Evolutionary conservation across 1,284 basidiomycete genomes (phyloP).

Genomic region (Coniferiporia sulphurascens): DNA sequence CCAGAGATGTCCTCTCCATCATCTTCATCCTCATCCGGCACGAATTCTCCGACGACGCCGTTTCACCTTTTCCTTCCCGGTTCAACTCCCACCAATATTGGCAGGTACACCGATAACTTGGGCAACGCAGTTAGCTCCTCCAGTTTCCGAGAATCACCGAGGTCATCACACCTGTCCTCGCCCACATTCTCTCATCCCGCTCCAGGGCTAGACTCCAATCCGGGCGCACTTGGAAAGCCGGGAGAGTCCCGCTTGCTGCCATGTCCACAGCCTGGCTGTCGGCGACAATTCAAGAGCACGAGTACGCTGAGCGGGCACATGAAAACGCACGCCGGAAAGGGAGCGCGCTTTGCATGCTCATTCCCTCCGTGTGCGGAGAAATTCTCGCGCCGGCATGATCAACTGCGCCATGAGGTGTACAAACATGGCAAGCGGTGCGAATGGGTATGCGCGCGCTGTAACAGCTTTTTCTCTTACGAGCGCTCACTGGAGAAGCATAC

Average conservation of each 20-base stretch:
- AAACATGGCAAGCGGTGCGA: constrained; percentile 21
- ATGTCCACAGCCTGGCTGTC: constrained; percentile 17
- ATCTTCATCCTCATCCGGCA: constrained; percentile 8
- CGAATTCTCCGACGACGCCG: constrained; percentile 15
- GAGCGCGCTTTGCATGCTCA: constrained; percentile 18
- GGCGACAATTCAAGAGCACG: constrained; percentile 19
- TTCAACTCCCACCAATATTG: constrained; percentile 2
- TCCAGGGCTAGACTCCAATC: background rate
- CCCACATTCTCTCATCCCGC: constrained; percentile 2
- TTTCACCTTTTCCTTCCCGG: constrained; percentile 9
- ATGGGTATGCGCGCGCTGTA: constrained; percentile 17
- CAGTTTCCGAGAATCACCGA: background rate
- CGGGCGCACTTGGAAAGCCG: background rate
- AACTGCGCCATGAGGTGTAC: constrained; percentile 20
- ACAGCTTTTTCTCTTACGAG: constrained; percentile 21
- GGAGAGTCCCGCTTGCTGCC: constrained; percentile 15
- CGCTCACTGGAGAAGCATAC: constrained; percentile 20
- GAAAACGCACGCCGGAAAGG: constrained; percentile 18
- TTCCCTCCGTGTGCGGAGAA: constrained; percentile 20
- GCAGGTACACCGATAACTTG: background rate
- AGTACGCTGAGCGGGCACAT: constrained; percentile 18
- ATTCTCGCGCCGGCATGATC: constrained; percentile 21
- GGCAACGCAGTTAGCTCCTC: background rate
- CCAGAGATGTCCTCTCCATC: constrained; percentile 16
- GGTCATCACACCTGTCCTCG: background rate